These are phyloP conservation scores for Coemansia sp. DNA, from an alignment of 371 early-diverging fungal genomes.

Conservation along the genomic window DNA sequence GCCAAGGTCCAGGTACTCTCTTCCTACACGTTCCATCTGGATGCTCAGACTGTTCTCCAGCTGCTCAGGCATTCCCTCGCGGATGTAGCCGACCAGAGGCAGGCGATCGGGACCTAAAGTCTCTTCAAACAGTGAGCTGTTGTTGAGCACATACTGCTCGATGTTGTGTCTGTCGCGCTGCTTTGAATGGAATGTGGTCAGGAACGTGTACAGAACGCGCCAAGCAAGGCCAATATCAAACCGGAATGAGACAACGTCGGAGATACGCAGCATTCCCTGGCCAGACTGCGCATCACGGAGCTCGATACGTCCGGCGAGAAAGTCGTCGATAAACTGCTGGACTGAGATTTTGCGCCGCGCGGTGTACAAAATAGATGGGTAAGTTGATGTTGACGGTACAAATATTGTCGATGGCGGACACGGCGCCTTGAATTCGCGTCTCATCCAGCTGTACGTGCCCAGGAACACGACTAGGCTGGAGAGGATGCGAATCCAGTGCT, in stretches of 20 bases:
- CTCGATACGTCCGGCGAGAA: conserved; percentile 48
- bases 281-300: conserved; percentile 50
- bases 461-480: conserved; percentile 21
- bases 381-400: conserved; percentile 49
- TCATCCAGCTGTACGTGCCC: conserved; percentile 30
- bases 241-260: conserved; percentile 38
- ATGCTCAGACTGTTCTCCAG: conserved; percentile 29
- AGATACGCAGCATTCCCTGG: conserved; percentile 31
- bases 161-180: conserved; percentile 18
- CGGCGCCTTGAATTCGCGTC: conserved; percentile 26
- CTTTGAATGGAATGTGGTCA: conserved; percentile 28
- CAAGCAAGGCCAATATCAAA: conserved; percentile 23
- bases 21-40: conserved; percentile 44
- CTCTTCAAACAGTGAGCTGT: conserved; percentile 46
- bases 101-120: conserved; percentile 46
- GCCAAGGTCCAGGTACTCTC: conserved; percentile 48
- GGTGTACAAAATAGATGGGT: conserved; percentile 45
- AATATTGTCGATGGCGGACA: conserved; percentile 36
- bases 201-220: conserved; percentile 26
- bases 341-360: conserved; percentile 31
- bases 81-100: conserved; percentile 43
- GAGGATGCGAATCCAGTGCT: conserved; percentile 25
- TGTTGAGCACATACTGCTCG: conserved; percentile 26
- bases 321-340: conserved; percentile 41
- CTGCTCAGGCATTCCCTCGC: conserved; percentile 37